Evolutionary conservation across 148 eudicot species (phyloP), one percentile per base, ranked within the genome.

Genomic region (Drosera capensis): DNA sequence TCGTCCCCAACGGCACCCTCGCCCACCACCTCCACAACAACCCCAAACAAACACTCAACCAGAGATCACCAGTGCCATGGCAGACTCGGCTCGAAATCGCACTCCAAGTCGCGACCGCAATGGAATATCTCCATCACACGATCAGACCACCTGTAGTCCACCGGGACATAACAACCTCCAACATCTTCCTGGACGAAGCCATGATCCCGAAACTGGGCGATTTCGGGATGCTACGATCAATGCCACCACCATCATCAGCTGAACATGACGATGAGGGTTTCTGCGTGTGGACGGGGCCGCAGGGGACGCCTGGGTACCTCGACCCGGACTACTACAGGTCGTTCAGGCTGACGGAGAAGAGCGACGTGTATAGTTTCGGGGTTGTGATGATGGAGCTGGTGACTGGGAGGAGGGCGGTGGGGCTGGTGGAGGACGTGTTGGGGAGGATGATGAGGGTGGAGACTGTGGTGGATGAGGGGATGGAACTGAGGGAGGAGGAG

Each of bases 201-300:
- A 64, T 88, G 94, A 47, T 77, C 18, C 80, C 84, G 15, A 71
- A 80, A 43, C 71, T 88, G 7, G 97, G 97, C n/a, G 97, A 88
- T 56, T 88, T 88, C 23, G 97, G 97, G 57, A 60, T 88, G 20
- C 84, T 94, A 4, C 71, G 97, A 55, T 66, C 84, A 1, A 28
- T 88, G 51, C 60, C 67, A 2, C 63, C 51, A 22, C 49, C 74
- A 1, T 24, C 50, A 25, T 58, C 65, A 7, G 17, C 65, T 11
- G 58, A 60, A 20, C n/a, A n/a, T n/a, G n/a, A n/a, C n/a, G n/a
- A n/a, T n/a, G 50, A 70, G 0, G 56, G 78, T 0, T 92, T 76
- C 1, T 77, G 82, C 42, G 94, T 88, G 1, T 88, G 97, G 83
- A 88, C 97, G 1, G 97, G 97, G 1, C 97, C 97, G 0, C 97